Base-by-base conservation (phyloP, 2,329 filamentous ascomycete species). In the Geosmithia flava region DNA sequence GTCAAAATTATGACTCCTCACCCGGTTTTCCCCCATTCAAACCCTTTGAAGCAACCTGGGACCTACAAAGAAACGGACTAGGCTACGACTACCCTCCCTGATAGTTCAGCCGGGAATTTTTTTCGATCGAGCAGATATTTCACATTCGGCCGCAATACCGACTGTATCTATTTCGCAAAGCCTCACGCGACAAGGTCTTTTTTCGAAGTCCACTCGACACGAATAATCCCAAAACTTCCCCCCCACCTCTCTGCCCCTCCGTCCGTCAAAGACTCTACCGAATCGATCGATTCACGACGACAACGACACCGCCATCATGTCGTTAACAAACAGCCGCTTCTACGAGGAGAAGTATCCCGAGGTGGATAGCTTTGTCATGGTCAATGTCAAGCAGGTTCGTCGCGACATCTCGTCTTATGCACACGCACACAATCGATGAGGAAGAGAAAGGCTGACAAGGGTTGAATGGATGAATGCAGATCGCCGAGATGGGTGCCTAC, bases 311-410 rank as follows among this genome's bases (percentile, higher is more conserved):
- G 73, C 76, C 78, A 85, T 66, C 62, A 95, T 94, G 87, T 94
- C 89, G 71, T 81, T 95, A 75, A 93, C 87, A 66, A 95, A 95
- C 74, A 95, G 87, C 71, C 88, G 89, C 62, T 96, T 94, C 71
- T 96, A 95, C 68, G 89, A 95, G 78, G 88, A 95, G 74, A 95
- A 95, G 71, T 96, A 85, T 53, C 64, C 66, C 59, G 93, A 97
- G 78, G 91, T 98, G 66, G 93, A 98, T 72, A 95, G 88, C 77
- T 97, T 96, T 72, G 94, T 98, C 66, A 98, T 98, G 93, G 93
- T 98, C 67, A 98, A 97, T 70, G 93, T 97, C 61, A 95, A 95
- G 80, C 89, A 95, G 83, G 86, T 90, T 65, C 53, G 76, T 62
- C 50, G 48, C 48, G 49, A 23, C 27, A 46, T 7, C 7, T 30